Conservation (phyloP, 78 protist species). For the Guillardia theta region DNA sequence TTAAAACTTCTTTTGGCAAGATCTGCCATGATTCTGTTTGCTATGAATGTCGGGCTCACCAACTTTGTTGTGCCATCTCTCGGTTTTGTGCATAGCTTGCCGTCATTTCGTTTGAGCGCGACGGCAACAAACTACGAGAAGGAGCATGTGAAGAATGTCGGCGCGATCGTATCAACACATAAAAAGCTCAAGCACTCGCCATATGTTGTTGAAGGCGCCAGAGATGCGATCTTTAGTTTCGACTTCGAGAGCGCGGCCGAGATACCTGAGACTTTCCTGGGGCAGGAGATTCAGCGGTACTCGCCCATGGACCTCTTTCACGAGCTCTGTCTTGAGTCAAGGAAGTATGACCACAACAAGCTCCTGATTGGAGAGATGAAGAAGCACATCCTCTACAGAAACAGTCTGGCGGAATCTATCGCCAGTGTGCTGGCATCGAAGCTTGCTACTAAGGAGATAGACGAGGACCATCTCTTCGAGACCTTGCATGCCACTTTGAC, state of each 20-base stretch:
- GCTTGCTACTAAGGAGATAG: neutral
- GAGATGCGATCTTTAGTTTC: neutral
- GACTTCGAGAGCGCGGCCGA: conserved; percentile 7
- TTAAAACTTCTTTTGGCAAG: too few relatives aligned
- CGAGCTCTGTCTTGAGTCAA: neutral
- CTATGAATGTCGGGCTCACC: too few relatives aligned
- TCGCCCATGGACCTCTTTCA: neutral
- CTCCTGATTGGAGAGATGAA: neutral
- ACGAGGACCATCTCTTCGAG: neutral
- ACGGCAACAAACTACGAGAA: neutral
- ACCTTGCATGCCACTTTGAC: neutral
- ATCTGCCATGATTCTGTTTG: too few relatives aligned
- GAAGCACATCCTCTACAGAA: neutral
- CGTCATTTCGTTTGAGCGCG: neutral
- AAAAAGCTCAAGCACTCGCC: neutral
- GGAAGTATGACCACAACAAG: neutral
- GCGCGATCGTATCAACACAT: neutral
- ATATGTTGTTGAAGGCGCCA: neutral
- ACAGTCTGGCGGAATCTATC: neutral
- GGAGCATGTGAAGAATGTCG: too few relatives aligned
- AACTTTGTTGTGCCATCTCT: neutral
- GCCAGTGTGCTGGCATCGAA: neutral
- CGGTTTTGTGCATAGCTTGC: neutral
- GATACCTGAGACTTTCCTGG: neutral
- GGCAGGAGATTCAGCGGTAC: too few relatives aligned